Conservation (phyloP, 192 early-diverging fungal species). For the Radiomyces spectabilis region DNA sequence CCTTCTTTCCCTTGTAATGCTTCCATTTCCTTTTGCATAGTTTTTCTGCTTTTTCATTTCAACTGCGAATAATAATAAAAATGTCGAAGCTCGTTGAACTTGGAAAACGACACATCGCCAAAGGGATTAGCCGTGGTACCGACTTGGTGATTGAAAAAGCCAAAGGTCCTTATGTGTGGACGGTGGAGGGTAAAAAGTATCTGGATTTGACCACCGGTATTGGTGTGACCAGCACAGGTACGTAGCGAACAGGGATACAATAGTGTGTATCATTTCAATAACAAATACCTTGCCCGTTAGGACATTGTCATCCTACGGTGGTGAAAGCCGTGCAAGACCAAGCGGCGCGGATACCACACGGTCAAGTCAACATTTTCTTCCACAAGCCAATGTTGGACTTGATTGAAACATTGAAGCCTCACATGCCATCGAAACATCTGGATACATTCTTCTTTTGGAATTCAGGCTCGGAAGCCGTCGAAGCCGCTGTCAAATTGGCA, state of each 20-base stretch:
- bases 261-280: background rate
- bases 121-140: slow-evolving; percentile 26
- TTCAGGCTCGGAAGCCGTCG: slow-evolving; percentile 38
- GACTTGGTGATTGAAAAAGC: slow-evolving; percentile 28
- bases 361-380: slow-evolving; percentile 33
- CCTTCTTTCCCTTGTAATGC: no score
- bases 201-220: slow-evolving; percentile 38
- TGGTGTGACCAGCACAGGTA: slow-evolving; percentile 37
- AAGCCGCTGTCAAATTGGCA: slow-evolving; percentile 33
- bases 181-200: slow-evolving; percentile 30
- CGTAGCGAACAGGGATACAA: background rate
- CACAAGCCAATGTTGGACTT: slow-evolving; percentile 38
- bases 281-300: slow-evolving; percentile 1
- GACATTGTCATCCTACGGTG: slow-evolving; percentile 38
- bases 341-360: slow-evolving; percentile 27
- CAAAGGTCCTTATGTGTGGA: slow-evolving; percentile 28
- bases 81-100: slow-evolving; percentile 25
- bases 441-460: slow-evolving; percentile 41
- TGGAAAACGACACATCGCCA: slow-evolving; percentile 28
- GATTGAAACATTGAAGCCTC: slow-evolving; percentile 22
- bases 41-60: slow-evolving; percentile 1
- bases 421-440: slow-evolving; percentile 28
- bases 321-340: slow-evolving; percentile 41
- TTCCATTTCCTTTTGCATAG: no score
- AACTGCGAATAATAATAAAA: background rate